Evolutionary conservation across 1,284 basidiomycete genomes (phyloP).

Genomic region (Trichosporon sp.): DNA sequence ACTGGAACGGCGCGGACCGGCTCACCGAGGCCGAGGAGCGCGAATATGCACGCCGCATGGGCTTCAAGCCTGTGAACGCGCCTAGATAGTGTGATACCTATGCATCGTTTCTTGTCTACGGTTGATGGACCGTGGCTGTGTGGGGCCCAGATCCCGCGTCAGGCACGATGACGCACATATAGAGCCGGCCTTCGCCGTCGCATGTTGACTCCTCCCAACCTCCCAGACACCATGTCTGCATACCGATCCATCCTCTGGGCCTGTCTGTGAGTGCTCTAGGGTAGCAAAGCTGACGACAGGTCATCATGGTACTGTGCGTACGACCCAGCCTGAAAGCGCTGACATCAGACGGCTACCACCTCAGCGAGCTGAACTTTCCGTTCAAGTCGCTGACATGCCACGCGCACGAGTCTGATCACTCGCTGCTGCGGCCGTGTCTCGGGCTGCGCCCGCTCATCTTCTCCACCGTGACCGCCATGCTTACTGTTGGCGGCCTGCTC

Average conservation of each 20-base stretch:
- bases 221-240: not conserved
- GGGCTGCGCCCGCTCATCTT: conserved; percentile 71
- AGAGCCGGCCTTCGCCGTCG: not conserved
- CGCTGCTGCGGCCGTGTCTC: conserved; percentile 57
- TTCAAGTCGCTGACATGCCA: conserved; percentile 69
- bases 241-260: conserved; percentile 25
- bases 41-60: conserved; percentile 85
- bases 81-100: conserved; percentile 4
- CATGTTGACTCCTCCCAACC: not conserved
- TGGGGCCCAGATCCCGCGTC: not conserved
- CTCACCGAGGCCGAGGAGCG: conserved; percentile 75
- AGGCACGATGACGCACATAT: not conserved
- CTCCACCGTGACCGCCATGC: conserved; percentile 73
- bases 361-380: conserved; percentile 81
- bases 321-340: not conserved
- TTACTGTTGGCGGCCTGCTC: conserved; percentile 79
- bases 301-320: conserved; percentile 47
- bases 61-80: conserved; percentile 56
- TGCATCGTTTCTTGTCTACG: not conserved
- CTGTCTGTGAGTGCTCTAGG: conserved; percentile 24
- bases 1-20: conserved; percentile 82
- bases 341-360: conserved; percentile 57
- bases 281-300: conserved; percentile 22
- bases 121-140: not conserved
- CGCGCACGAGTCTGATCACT: conserved; percentile 27